These are phyloP conservation scores for Teunomyces pallodes DNA, from an alignment of 805 yeast genomes.

Conservation along the genomic window DNA sequence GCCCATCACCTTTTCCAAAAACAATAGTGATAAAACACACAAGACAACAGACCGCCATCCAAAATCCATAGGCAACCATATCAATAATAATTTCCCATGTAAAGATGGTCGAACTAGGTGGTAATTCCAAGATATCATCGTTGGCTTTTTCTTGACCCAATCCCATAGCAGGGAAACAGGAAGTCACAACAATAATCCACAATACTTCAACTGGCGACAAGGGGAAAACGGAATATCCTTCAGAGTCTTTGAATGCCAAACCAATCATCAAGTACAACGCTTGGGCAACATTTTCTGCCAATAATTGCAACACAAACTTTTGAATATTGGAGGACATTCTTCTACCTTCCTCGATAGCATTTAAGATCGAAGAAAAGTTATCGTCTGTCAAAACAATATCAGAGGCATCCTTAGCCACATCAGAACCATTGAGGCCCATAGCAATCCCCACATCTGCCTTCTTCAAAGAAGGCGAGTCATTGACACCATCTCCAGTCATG, in stretches of 20 bases:
- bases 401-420: conserved; percentile 28
- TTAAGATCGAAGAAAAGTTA: conserved; percentile 25
- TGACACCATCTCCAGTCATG: conserved; percentile 61
- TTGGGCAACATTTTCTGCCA: conserved; percentile 31
- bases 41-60: conserved; percentile 43
- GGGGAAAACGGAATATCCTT: conserved; percentile 37
- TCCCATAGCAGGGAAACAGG: conserved; percentile 39
- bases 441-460: conserved; percentile 30
- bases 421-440: conserved; percentile 29
- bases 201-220: conserved; percentile 40
- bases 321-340: conserved; percentile 34
- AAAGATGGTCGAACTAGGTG: conserved; percentile 38
- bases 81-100: conserved; percentile 41
- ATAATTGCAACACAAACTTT: conserved; percentile 32
- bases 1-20: conserved; percentile 37
- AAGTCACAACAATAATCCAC: conserved; percentile 35
- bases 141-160: conserved; percentile 39
- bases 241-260: conserved; percentile 31
- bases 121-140: conserved; percentile 36
- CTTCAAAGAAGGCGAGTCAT: conserved; percentile 26
- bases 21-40: conserved; percentile 37
- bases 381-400: conserved; percentile 28
- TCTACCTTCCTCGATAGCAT: conserved; percentile 29
- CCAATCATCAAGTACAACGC: conserved; percentile 40
- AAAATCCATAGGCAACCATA: conserved; percentile 39